Percentiles rank a stretch among this genome's conserved stretches.
phyloP scores from a whole-genome alignment of 140 eudicot species.

The Ambrosia hybrid region DNA sequence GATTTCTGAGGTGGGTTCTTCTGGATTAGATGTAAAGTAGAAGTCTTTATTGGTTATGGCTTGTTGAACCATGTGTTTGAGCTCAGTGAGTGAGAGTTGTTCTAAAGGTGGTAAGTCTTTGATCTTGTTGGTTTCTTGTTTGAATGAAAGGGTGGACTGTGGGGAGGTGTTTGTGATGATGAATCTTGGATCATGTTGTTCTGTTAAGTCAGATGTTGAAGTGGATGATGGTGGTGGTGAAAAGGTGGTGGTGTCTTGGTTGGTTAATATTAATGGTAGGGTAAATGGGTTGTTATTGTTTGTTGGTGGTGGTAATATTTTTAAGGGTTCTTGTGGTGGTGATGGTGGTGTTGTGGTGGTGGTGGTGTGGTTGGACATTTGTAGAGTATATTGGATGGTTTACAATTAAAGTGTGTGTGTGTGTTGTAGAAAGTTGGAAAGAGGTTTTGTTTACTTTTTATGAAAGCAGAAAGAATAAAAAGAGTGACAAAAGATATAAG shows the following conservation, averaged over 20 bases:
- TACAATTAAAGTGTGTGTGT: too few species aligned
- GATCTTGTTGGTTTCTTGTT: constrained; percentile 36
- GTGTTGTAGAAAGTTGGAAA: too few species aligned
- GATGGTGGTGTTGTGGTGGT: constrained; percentile 8
- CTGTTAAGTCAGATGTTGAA: constrained; percentile 19
- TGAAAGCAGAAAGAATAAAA: constrained; percentile 22
- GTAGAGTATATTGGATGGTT: not conserved
- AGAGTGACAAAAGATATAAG: not conserved
- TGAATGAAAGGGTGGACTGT: constrained; percentile 9
- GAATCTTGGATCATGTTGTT: constrained; percentile 20
- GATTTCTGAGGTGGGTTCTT: constrained; percentile 33
- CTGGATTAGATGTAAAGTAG: constrained; percentile 24
- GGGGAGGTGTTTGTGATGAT: constrained; percentile 20
- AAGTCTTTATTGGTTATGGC: constrained; percentile 34
- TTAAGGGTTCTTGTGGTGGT: constrained; percentile 18
- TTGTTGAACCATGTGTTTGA: constrained; percentile 29
- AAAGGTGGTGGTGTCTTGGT: constrained; percentile 15
- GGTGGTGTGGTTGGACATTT: constrained; percentile 38
- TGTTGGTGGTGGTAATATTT: not conserved
- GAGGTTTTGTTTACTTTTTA: constrained; percentile 4
- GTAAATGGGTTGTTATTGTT: constrained; percentile 36
- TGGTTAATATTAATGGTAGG: constrained; percentile 21
- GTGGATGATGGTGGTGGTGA: constrained; percentile 19
- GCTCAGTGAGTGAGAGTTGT: constrained; percentile 31
- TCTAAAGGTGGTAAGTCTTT: constrained; percentile 40